phyloP scores from a whole-genome alignment of 345 rosid genomes.

The Excoecaria cochinchinensis region DNA sequence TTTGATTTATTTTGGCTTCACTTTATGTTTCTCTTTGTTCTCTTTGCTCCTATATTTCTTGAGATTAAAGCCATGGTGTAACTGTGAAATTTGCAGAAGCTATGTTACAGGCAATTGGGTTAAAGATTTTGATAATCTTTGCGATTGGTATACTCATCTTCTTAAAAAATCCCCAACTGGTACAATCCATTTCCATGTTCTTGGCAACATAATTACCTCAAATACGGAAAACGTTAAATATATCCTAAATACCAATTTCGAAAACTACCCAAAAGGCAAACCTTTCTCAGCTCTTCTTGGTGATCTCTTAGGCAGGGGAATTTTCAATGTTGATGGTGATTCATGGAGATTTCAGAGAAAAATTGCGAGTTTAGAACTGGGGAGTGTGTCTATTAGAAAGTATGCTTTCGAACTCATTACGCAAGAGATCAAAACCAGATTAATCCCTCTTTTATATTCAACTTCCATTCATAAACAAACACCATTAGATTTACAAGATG shows the following conservation, averaged over 20 bases:
- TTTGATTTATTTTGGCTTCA: too few species aligned
- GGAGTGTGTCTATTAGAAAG: conserved; percentile 39
- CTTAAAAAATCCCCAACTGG: background rate
- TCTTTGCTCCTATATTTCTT: too few species aligned
- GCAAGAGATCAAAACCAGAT: conserved; percentile 37
- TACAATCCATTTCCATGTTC: conserved; percentile 7
- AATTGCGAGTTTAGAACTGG: conserved; percentile 51
- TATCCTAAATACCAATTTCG: conserved; percentile 45
- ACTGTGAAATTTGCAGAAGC: too few species aligned
- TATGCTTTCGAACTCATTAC: conserved; percentile 38
- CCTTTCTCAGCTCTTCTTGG: conserved; percentile 40
- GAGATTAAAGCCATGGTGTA: too few species aligned
- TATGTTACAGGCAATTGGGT: too few species aligned
- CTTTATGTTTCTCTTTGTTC: too few species aligned
- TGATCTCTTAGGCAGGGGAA: conserved; percentile 54
- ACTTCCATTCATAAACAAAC: background rate
- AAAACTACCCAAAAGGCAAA: conserved; percentile 54
- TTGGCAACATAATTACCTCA: background rate
- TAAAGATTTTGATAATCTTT: conserved; percentile 1
- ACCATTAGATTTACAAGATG: conserved; percentile 58
- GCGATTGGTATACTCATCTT: conserved; percentile 11
- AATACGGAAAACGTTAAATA: conserved; percentile 10
- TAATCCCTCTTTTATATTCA: conserved; percentile 41
- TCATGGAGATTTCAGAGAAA: conserved; percentile 60
- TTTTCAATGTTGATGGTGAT: conserved; percentile 63